A percentile compares a stretch with the other conserved stretches of the same genome.
Conservation (phyloP, 23 red algal species). For the Agarophyton chilense region DNA sequence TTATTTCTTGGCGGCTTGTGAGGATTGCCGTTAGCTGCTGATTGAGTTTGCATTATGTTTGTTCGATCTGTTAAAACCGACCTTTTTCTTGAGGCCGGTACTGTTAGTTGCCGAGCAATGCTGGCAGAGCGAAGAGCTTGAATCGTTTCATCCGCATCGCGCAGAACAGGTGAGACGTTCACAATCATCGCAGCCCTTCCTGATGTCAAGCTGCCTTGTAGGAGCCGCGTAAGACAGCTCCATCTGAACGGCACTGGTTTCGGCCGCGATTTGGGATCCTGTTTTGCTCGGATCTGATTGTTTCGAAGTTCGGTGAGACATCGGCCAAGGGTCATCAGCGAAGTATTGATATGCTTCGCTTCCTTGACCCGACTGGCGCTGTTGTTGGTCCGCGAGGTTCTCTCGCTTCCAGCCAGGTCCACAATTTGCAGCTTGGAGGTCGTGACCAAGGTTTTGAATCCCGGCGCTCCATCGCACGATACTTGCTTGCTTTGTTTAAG, state of each 20-base stretch:
- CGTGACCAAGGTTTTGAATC: background rate
- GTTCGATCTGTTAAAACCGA: slow-evolving; percentile 24
- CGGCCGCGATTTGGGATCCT: background rate
- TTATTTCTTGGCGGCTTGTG: background rate
- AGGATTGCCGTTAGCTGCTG: background rate
- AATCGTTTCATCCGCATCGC: slow-evolving; percentile 88
- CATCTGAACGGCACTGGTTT: slow-evolving; percentile 73
- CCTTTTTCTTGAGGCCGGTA: background rate
- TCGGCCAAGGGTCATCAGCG: slow-evolving; percentile 69
- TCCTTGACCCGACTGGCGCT: slow-evolving; percentile 35
- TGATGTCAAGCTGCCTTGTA: slow-evolving; percentile 53
- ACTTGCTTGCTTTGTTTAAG: slow-evolving; percentile 25
- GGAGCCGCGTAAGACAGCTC: slow-evolving; percentile 66
- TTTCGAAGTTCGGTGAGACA: slow-evolving; percentile 65
- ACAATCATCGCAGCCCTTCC: slow-evolving; percentile 77
- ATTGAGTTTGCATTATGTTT: background rate
- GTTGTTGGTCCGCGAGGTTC: slow-evolving; percentile 36
- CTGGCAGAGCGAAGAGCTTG: slow-evolving; percentile 67
- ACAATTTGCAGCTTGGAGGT: slow-evolving; percentile 70
- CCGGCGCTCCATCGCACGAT: background rate
- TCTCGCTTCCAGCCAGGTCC: slow-evolving; percentile 82
- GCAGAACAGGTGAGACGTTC: slow-evolving; percentile 60
- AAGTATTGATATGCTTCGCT: slow-evolving; percentile 77
- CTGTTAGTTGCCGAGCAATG: slow-evolving; percentile 59
- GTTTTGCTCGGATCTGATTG: slow-evolving; percentile 49